Conservation (phyloP, 1,139 yeast genomes). For the Nakaseomyces nivariensis region DNA sequence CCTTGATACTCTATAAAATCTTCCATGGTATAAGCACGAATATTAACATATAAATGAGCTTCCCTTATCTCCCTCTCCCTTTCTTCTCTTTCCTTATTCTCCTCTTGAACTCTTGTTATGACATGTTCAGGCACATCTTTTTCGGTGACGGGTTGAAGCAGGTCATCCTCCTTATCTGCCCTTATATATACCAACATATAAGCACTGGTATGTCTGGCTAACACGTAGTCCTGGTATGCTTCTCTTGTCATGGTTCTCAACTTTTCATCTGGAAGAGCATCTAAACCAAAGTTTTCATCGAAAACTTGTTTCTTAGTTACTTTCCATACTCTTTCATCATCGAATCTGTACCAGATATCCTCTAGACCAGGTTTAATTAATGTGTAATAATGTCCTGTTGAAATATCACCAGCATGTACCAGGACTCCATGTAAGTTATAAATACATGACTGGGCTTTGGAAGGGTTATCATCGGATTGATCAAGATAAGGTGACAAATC, state of each 20-base stretch:
- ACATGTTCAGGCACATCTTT: slow-evolving; percentile 62
- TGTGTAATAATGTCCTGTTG: slow-evolving; percentile 94
- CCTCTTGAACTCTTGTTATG: slow-evolving; percentile 53
- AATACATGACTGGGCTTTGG: slow-evolving; percentile 50
- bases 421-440: slow-evolving; percentile 86
- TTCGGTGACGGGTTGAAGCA: slow-evolving; percentile 51
- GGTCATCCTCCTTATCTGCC: slow-evolving; percentile 45
- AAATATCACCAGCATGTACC: slow-evolving; percentile 91
- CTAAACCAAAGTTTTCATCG: slow-evolving; percentile 87
- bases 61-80: slow-evolving; percentile 65
- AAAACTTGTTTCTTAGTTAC: slow-evolving; percentile 79
- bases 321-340: slow-evolving; percentile 87
- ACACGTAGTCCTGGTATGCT: slow-evolving; percentile 53
- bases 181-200: slow-evolving; percentile 93
- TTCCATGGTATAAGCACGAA: slow-evolving; percentile 43
- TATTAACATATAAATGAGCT: slow-evolving; percentile 60
- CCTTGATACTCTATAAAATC: slow-evolving; percentile 57
- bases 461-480: not conserved
- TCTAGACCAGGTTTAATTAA: slow-evolving; percentile 71
- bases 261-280: slow-evolving; percentile 41
- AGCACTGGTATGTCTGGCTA: slow-evolving; percentile 83
- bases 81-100: slow-evolving; percentile 44
- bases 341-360: slow-evolving; percentile 81
- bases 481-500: slow-evolving; percentile 68
- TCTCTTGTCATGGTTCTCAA: slow-evolving; percentile 42